Base-by-base conservation (phyloP, 2,329 filamentous ascomycete genomes). In the Davidsoniella neocaledoniae region DNA sequence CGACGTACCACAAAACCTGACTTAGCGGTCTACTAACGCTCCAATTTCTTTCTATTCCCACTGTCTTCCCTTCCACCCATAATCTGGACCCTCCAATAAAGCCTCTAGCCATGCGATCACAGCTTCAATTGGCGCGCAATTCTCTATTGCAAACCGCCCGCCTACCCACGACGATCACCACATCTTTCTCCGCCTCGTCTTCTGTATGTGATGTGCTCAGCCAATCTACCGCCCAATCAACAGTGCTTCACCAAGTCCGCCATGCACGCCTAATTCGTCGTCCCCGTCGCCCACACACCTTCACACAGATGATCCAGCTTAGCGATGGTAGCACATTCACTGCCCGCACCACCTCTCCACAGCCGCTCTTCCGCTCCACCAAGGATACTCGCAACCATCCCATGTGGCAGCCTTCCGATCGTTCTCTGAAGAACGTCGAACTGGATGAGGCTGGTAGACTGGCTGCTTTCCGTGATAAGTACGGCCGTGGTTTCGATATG, bases 251-350 rank as follows among this genome's bases (percentile, higher is more conserved):
- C 64, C 67, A 88, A 68, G 71, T 79, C 62, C 81, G 87, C 54
- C 78, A 86, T 62, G 91, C 91, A 48, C 87, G 84, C 21, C 83
- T 94, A 55, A 77, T 96, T 61, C 76, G 75, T 54, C 86, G 91
- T 14, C 87, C 87, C n/a, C 83, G 87, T 61, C 79, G 88, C 5
- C 90, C 91, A 40, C 96, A 95, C 73, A 86, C 82, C 57, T 96
- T 95, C 72, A 95, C 90, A n/a, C 91, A 98, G 68, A 76, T 98
- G 54, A 73, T 98, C 57, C 88, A 87, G 49, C 81, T 96, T 56
- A 86, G 83, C 39, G 91, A 98, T 70, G 91, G 91, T 58, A 84
- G 78, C 60, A 83, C 88, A 53, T 96, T 78, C 67, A 79, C 82
- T 45, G 73, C 80, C 60, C 83, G 83, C 62, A 88, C 85, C 21